Conservation (phyloP, 164 flowering plant species). For the Litsea cubeba region DNA sequence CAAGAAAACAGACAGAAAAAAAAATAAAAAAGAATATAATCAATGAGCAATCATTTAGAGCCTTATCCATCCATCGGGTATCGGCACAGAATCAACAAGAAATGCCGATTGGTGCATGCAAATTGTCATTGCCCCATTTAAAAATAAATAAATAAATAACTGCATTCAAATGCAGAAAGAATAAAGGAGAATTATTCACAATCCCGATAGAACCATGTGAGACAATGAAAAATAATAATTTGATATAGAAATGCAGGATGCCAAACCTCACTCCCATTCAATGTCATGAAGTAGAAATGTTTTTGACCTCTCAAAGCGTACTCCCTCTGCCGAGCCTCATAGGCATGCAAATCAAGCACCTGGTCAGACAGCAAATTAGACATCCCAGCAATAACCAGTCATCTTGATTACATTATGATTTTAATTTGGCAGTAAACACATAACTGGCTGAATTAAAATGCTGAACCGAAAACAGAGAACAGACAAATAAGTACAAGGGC, state of each 20-base stretch:
- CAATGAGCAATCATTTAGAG: too few species aligned
- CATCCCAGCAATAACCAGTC: not conserved
- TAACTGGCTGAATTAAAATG: not conserved
- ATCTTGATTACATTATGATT: not conserved
- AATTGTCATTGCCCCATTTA: too few species aligned
- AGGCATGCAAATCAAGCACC: constrained; percentile 87
- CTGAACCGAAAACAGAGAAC: not conserved
- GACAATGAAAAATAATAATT: not conserved
- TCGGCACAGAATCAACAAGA: too few species aligned
- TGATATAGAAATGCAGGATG: constrained; percentile 3
- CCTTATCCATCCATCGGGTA: too few species aligned
- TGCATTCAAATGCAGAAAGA: too few species aligned
- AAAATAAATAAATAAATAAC: too few species aligned
- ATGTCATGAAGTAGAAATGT: constrained; percentile 99
- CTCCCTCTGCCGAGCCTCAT: constrained; percentile 79
- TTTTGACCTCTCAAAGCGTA: constrained; percentile 84
- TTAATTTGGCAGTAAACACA: not conserved
- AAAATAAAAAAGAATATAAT: too few species aligned
- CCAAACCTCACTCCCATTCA: constrained; percentile 90
- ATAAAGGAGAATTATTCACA: too few species aligned
- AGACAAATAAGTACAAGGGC: not conserved
- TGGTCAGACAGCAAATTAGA: constrained; percentile 23
- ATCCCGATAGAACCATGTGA: not conserved
- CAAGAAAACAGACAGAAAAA: too few species aligned
- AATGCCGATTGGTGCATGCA: too few species aligned